Evolutionary conservation across 2,329 filamentous ascomycete species (phyloP).

Genomic region (Talaromyces sp.): DNA sequence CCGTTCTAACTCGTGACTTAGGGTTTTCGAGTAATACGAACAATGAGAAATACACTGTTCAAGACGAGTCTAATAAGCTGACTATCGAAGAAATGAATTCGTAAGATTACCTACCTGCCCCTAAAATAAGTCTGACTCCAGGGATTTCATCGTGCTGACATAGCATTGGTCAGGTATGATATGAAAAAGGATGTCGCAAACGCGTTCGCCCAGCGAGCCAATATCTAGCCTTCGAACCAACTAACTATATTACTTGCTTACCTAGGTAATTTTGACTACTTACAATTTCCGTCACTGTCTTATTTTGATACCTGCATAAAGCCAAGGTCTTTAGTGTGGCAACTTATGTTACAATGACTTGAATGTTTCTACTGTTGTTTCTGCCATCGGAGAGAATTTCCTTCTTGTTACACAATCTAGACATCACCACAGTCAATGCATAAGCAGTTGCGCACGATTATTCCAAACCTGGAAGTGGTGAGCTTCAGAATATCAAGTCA

Average conservation of each 20-base stretch:
- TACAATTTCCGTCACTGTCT: not conserved
- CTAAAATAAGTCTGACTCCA: not conserved
- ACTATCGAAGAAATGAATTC: slow-evolving; percentile 67
- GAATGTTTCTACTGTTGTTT: not conserved
- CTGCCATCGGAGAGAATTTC: slow-evolving; percentile 2
- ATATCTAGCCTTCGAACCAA: not conserved
- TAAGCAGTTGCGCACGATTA: not conserved
- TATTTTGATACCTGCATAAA: not conserved
- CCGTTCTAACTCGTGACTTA: not conserved
- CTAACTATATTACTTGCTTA: not conserved
- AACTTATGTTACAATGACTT: not conserved
- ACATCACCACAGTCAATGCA: not conserved
- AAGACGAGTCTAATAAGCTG: slow-evolving; percentile 56
- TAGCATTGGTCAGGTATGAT: slow-evolving; percentile 45
- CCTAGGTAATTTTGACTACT: not conserved
- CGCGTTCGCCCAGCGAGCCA: slow-evolving; percentile 32
- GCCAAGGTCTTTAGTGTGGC: not conserved
- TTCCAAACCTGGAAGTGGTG: not conserved
- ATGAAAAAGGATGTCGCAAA: slow-evolving; percentile 55
- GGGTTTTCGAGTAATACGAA: slow-evolving; percentile 57
- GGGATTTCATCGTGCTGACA: not conserved
- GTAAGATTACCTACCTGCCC: slow-evolving; percentile 38
- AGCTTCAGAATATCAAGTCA: not conserved
- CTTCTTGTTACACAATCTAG: not conserved
- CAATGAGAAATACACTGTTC: slow-evolving; percentile 55